Conservation (phyloP, 352 stramenopile genomes). For the Phytophthora podocarpi region DNA sequence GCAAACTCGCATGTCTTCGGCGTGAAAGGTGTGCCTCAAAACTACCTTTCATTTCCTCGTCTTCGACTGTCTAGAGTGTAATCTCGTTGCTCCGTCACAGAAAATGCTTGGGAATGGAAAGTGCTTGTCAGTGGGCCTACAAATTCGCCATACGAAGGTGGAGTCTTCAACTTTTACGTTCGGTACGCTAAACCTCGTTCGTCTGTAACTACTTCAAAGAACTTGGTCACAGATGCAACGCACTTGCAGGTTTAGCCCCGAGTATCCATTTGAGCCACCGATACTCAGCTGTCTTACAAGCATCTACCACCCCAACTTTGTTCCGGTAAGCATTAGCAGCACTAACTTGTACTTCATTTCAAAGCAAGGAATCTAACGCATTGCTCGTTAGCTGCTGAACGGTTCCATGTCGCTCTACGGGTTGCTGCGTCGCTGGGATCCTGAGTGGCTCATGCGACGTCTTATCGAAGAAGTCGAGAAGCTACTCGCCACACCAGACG, state of each 20-base stretch:
- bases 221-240: not conserved
- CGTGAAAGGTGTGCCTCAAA: slow-evolving; percentile 49
- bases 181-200: slow-evolving; percentile 12
- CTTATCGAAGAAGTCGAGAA: slow-evolving; percentile 52
- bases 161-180: slow-evolving; percentile 50
- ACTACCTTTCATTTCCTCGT: not conserved
- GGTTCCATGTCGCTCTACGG: slow-evolving; percentile 52
- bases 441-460: slow-evolving; percentile 59
- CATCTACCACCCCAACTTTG: slow-evolving; percentile 81
- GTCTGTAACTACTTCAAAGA: not conserved
- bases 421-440: slow-evolving; percentile 49
- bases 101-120: slow-evolving; percentile 63
- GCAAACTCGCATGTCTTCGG: slow-evolving; percentile 23
- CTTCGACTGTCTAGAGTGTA: too few species aligned
- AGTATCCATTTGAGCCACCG: slow-evolving; percentile 67
- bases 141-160: slow-evolving; percentile 53
- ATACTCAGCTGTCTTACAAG: slow-evolving; percentile 47
- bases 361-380: not conserved
- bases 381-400: slow-evolving; percentile 47
- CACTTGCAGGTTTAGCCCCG: slow-evolving; percentile 44
- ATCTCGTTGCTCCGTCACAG: too few species aligned
- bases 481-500: slow-evolving; percentile 44
- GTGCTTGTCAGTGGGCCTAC: slow-evolving; percentile 36
- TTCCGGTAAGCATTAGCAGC: slow-evolving; percentile 48
- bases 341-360: too few species aligned